Base-by-base conservation (phyloP, 2,329 filamentous ascomycete species). In the Claviceps pazoutovae region DNA sequence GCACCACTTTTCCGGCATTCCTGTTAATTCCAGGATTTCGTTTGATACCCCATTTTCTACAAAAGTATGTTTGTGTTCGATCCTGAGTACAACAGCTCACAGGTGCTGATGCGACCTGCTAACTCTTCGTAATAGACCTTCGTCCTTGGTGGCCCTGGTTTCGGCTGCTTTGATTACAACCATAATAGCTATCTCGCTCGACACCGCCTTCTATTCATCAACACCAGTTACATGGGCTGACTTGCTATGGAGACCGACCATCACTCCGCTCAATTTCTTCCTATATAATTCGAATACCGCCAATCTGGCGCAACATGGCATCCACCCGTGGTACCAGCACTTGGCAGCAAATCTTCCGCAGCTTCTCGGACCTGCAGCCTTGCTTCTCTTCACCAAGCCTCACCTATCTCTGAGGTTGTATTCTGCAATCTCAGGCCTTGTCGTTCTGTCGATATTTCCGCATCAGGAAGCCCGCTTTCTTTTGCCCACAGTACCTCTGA, bases 1-100 rank as follows among this genome's bases (percentile, higher is more conserved):
- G 93, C 58, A 96, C 97, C 62, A 98, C 93, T 9, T 97, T 97
- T 66, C 91, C 91, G 46, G 91, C 90, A 14, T 98, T 95, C 66
- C 70, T 98, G 55, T 66, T 95, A 53, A 80, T 96, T 64, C 91
- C 93, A 50, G 84, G 84, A 38, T 71, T 95, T 64, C 83, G 83
- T 63, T 74, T 98, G 62, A 73, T 97, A 65, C 88, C 88, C 57
- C 86, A 95, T 71, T 93, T 95, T 63, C 70, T 79, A 65, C 82
- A 82, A 66, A 91, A 84, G 86, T 93, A 69, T 63, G 79, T 71
- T 26, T 36, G 44, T 41, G 21, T 23, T 39, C 23, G 13, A 3
- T n/a, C 44, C 5, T 46, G 21, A 13, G 11, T 11, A 1, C n/a
- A 13, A 26, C 6, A 30, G 5, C 26, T 16, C 11, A 17, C 6